phyloP scores from a whole-genome alignment of 2,329 filamentous ascomycete species.

The Apiospora sp. region DNA sequence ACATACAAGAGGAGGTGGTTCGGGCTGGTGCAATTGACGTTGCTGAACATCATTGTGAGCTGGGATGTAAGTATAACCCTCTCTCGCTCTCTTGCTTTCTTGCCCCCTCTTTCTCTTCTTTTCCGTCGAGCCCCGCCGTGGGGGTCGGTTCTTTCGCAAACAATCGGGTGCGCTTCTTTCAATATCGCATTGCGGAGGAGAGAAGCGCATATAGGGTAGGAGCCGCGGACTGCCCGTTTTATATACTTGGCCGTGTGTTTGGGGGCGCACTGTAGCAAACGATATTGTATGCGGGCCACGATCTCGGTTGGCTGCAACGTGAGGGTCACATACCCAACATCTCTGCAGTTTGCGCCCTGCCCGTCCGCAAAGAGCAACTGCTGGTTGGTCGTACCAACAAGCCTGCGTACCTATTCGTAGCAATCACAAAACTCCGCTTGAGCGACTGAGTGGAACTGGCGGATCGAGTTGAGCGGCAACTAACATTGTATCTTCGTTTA shows the following conservation, averaged over 20 bases:
- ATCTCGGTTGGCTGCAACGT: background rate
- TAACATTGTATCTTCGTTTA: background rate
- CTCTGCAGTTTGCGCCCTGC: background rate
- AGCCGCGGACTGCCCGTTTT: background rate
- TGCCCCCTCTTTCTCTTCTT: background rate
- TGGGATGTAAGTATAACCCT: slow-evolving; percentile 81
- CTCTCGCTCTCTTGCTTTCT: background rate
- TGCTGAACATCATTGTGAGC: slow-evolving; percentile 91
- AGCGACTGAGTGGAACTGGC: no score
- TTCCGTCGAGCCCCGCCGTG: background rate
- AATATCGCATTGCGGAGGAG: background rate
- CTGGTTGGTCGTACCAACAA: background rate
- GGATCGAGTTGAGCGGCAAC: background rate
- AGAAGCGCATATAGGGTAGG: no score
- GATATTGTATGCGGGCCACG: background rate
- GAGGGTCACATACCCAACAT: background rate
- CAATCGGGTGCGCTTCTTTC: background rate
- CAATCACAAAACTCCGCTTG: no score
- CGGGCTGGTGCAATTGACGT: slow-evolving; percentile 80
- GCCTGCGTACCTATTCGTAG: background rate
- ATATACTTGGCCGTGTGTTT: background rate
- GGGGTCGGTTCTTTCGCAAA: background rate
- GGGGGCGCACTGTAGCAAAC: background rate
- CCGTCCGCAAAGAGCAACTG: background rate
- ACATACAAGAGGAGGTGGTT: slow-evolving; percentile 88